phyloP scores from a whole-genome alignment of 148 eudicot species.

The Heliosperma pusillum region DNA sequence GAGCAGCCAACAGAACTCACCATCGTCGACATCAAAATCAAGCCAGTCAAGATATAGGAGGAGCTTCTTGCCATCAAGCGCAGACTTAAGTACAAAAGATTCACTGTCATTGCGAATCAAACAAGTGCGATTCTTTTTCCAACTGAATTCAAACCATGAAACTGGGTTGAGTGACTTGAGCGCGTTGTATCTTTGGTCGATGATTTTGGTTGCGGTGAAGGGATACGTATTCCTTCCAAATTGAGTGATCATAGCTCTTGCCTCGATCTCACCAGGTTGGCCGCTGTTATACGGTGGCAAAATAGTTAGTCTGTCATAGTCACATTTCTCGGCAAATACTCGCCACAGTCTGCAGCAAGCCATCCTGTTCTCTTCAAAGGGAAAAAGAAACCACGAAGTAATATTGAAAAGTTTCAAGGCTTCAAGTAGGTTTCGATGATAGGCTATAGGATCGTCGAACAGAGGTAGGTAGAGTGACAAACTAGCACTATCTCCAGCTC shows the following conservation, averaged over 20 bases:
- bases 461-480: not conserved
- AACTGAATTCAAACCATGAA: not conserved
- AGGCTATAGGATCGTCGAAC: not conserved
- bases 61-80: not conserved
- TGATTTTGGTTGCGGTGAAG: not conserved
- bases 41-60: constrained; percentile 1
- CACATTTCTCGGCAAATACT: not conserved
- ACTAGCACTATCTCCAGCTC: constrained; percentile 5
- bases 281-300: not conserved
- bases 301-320: not conserved
- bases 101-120: constrained; percentile 1
- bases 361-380: not conserved
- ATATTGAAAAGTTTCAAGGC: not conserved
- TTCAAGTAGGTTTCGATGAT: not conserved
- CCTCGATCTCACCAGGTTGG: not conserved
- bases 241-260: not conserved
- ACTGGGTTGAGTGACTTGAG: not conserved
- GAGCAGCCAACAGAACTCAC: too few relatives aligned
- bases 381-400: constrained; percentile 2
- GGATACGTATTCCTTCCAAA: not conserved
- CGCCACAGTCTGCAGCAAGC: not conserved
- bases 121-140: not conserved
- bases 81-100: not conserved
- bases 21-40: too few relatives aligned
- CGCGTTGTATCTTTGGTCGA: not conserved